These are phyloP conservation scores for Akanthomyces lecanii DNA, from an alignment of 2,329 filamentous ascomycete species.

Conservation along the genomic window DNA sequence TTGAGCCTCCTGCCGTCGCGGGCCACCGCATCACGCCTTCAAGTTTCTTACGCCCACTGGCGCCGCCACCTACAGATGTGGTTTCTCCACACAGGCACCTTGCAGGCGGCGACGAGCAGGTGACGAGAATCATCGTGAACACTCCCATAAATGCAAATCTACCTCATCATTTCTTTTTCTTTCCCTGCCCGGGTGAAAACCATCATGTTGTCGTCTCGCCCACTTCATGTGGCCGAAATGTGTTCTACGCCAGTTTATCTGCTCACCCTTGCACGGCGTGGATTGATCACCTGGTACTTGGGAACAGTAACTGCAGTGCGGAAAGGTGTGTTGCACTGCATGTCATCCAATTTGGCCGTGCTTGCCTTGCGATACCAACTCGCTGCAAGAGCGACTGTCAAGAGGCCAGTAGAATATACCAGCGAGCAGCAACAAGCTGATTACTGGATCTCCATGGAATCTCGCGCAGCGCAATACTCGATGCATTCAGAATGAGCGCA, in stretches of 20 bases:
- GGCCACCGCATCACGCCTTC: background rate
- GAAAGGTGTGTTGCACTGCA: background rate
- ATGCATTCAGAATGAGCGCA: background rate
- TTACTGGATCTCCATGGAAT: background rate
- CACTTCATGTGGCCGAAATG: background rate
- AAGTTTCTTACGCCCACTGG: background rate
- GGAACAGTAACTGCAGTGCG: background rate
- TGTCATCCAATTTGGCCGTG: background rate
- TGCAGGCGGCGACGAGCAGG: background rate
- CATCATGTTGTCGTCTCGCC: background rate
- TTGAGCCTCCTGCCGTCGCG: background rate
- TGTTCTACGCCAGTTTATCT: background rate
- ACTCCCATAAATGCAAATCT: background rate
- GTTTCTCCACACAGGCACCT: background rate
- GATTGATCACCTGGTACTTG: too few species aligned
- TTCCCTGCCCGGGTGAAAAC: background rate
- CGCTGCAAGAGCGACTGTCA: conserved; percentile 7
- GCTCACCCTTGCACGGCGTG: too few species aligned
- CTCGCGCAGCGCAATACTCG: background rate
- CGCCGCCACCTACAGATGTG: background rate
- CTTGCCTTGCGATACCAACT: background rate
- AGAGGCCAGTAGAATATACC: background rate
- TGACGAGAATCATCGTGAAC: background rate
- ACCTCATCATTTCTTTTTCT: too few species aligned
- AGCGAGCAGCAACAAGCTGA: background rate